A percentile compares a stretch with the other conserved stretches of the same genome.
Evolutionary conservation across 2,329 filamentous ascomycete genomes (phyloP).

Genomic region (Arthroderma uncinatum): DNA sequence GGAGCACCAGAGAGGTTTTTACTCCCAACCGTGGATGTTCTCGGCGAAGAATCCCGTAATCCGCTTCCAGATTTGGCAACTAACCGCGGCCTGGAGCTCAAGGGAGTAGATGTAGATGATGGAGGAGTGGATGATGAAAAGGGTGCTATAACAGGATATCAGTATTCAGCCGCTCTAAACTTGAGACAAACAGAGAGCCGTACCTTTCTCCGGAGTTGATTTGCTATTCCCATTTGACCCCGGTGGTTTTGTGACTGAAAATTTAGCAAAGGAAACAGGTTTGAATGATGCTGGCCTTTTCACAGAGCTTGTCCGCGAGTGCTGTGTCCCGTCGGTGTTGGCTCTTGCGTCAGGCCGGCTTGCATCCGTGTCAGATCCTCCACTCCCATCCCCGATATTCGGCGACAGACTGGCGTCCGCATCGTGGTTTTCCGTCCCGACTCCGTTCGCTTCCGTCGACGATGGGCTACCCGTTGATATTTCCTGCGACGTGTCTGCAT

Average conservation of each 20-base stretch:
- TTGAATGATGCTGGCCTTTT: conserved; percentile 55
- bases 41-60: conserved; percentile 41
- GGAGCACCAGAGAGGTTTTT: conserved; percentile 42
- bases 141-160: conserved; percentile 20
- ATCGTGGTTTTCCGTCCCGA: conserved; percentile 27
- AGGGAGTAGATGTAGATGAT: conserved; percentile 27
- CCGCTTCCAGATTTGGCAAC: conserved; percentile 51
- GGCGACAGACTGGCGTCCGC: conserved; percentile 32
- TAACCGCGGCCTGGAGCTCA: conserved; percentile 46
- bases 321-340: conserved; percentile 33
- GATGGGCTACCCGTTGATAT: not conserved
- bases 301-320: conserved; percentile 39
- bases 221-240: conserved; percentile 42
- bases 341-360: conserved; percentile 43
- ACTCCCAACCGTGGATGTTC: conserved; percentile 36
- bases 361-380: conserved; percentile 53
- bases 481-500: conserved; percentile 6
- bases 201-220: conserved; percentile 44
- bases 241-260: conserved; percentile 52
- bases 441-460: conserved; percentile 28
- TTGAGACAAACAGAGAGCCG: conserved; percentile 8
- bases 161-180: not conserved
- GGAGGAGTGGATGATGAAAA: conserved; percentile 28
- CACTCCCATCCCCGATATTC: conserved; percentile 35
- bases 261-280: conserved; percentile 56